These are phyloP conservation scores for Agapanthus africanus DNA, from an alignment of 106 monocot genomes.

Conservation along the genomic window DNA sequence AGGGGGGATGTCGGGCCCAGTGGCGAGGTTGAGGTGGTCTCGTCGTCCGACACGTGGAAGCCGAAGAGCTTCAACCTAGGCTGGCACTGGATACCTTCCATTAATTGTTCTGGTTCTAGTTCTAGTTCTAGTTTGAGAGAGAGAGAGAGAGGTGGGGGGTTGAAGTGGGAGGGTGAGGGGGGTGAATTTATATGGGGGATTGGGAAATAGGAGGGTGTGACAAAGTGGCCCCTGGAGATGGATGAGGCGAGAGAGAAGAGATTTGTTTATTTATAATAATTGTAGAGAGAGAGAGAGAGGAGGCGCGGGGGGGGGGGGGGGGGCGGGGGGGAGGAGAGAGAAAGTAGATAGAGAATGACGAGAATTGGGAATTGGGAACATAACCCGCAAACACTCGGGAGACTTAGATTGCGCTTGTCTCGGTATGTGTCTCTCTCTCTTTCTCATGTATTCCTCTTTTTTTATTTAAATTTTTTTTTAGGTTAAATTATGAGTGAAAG, in stretches of 20 bases:
- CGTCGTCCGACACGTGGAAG: constrained; percentile 23
- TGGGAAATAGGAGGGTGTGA: not conserved
- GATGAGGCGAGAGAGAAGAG: not conserved
- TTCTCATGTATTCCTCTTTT: too few relatives aligned
- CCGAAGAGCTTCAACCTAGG: constrained; percentile 48
- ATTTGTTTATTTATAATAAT: not conserved
- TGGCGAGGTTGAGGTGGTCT: not conserved
- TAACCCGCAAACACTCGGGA: constrained; percentile 13
- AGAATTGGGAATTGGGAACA: not conserved
- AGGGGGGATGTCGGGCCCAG: not conserved
- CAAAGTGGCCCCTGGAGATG: not conserved
- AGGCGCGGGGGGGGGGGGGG: too few relatives aligned
- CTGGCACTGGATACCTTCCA: constrained; percentile 22
- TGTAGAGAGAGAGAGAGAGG: too few relatives aligned
- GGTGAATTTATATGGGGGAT: not conserved
- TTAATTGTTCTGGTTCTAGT: not conserved
- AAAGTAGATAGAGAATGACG: not conserved
- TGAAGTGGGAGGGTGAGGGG: not conserved
- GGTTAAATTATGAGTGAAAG: too few relatives aligned
- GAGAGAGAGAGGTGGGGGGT: not conserved
- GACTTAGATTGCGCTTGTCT: constrained; percentile 23
- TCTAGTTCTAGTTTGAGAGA: not conserved
- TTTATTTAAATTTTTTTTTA: too few relatives aligned
- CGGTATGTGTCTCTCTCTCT: constrained; percentile 11
- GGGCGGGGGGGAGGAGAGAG: too few relatives aligned